Conservation (phyloP, 805 yeast genomes). For the Zygosaccharomyces lentus region DNA sequence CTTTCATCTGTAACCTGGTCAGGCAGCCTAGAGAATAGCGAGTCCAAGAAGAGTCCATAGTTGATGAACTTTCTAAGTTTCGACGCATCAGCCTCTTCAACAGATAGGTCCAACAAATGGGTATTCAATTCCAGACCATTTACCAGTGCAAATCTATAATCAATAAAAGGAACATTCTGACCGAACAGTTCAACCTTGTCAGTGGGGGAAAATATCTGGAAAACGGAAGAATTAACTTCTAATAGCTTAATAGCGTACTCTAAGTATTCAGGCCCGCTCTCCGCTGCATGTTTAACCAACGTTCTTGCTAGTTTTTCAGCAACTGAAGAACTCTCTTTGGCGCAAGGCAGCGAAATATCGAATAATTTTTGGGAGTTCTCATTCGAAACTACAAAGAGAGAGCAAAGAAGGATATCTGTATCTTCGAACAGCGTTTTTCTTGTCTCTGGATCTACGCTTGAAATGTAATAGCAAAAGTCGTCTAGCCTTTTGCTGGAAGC, state of each 20-base stretch:
- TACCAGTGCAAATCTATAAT: constrained; percentile 42
- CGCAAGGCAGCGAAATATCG: constrained; percentile 10
- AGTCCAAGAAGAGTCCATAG: constrained; percentile 28
- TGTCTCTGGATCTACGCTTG: constrained; percentile 10
- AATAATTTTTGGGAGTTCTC: constrained; percentile 14
- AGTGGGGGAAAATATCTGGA: constrained; percentile 15
- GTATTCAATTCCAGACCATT: constrained; percentile 45
- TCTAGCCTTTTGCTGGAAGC: constrained; percentile 15
- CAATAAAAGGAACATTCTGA: constrained; percentile 33
- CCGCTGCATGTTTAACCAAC: constrained; percentile 14
- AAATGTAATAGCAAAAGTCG: constrained; percentile 22
- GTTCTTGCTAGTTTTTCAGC: constrained; percentile 14
- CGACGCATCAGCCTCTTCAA: constrained; percentile 8
- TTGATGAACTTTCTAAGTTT: constrained; percentile 20
- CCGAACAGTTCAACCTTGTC: constrained; percentile 19
- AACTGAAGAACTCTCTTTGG: constrained; percentile 10
- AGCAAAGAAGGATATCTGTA: constrained; percentile 17
- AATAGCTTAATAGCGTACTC: constrained; percentile 17
- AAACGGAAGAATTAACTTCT: constrained; percentile 10
- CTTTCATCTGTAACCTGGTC: constrained; percentile 11
- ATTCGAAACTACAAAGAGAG: constrained; percentile 14
- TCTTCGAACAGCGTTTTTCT: constrained; percentile 11
- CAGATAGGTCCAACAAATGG: constrained; percentile 22
- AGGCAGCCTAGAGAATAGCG: constrained; percentile 16
- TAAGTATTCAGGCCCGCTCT: constrained; percentile 2